These are phyloP conservation scores for Scutellaria minor DNA, from an alignment of 257 asterid species.

Conservation along the genomic window DNA sequence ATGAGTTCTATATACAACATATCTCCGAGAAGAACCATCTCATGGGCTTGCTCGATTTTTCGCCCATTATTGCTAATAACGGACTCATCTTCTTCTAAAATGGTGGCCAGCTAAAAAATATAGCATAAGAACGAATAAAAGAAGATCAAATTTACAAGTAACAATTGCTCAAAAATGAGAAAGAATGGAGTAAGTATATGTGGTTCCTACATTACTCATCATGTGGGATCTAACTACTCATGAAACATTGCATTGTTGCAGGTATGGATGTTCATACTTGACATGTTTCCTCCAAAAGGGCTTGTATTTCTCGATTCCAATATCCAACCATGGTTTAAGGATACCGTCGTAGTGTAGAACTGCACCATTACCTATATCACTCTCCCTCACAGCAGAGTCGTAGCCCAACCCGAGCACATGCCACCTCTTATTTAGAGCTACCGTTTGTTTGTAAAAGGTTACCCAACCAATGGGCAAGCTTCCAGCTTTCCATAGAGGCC, in stretches of 20 bases:
- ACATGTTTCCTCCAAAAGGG: constrained; percentile 70
- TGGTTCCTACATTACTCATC: constrained; percentile 33
- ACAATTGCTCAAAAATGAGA: constrained; percentile 45
- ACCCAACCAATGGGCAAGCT: constrained; percentile 91
- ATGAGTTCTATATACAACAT: constrained; percentile 44
- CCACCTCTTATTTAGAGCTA: constrained; percentile 70
- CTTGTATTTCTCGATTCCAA: constrained; percentile 76
- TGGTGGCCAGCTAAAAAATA: constrained; percentile 31
- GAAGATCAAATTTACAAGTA: constrained; percentile 50
- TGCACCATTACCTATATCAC: constrained; percentile 62
- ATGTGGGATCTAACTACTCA: constrained; percentile 41
- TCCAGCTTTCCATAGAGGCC: constrained; percentile 68
- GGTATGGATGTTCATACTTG: constrained; percentile 67
- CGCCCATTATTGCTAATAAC: constrained; percentile 47
- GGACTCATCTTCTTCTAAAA: constrained; percentile 40
- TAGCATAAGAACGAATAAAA: constrained; percentile 20
- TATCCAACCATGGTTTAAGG: constrained; percentile 91
- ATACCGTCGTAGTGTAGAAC: constrained; percentile 87
- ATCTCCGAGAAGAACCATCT: constrained; percentile 31
- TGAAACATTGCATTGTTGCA: constrained; percentile 86
- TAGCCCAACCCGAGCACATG: constrained; percentile 83
- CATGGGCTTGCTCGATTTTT: constrained; percentile 32
- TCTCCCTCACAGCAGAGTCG: constrained; percentile 53
- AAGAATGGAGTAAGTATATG: constrained; percentile 47
- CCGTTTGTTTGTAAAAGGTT: constrained; percentile 68